phyloP scores from a whole-genome alignment of 2,329 filamentous ascomycete species.

The Exophiala xenobiotica region DNA sequence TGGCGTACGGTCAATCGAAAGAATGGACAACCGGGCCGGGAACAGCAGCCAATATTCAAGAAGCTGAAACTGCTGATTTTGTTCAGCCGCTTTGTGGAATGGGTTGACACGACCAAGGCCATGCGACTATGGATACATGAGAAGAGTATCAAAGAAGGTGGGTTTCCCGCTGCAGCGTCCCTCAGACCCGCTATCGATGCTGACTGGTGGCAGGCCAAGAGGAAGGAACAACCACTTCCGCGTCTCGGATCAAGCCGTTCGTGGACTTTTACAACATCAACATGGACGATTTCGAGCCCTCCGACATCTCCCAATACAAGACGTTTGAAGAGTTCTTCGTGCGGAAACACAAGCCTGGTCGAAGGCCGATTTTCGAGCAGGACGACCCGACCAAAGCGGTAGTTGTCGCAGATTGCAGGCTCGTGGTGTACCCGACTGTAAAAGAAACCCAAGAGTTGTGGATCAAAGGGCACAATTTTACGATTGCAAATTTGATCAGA shows the following conservation, averaged over 20 bases:
- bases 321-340: slow-evolving; percentile 99
- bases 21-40: slow-evolving; percentile 39
- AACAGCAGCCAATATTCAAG: slow-evolving; percentile 43
- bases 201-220: slow-evolving; percentile 64
- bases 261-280: slow-evolving; percentile 93
- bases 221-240: slow-evolving; percentile 89
- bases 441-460: slow-evolving; percentile 84
- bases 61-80: slow-evolving; percentile 44
- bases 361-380: slow-evolving; percentile 85
- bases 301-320: slow-evolving; percentile 74
- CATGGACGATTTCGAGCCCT: slow-evolving; percentile 81
- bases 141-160: slow-evolving; percentile 36
- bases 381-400: slow-evolving; percentile 82
- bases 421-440: slow-evolving; percentile 87
- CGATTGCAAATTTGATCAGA: slow-evolving; percentile 77
- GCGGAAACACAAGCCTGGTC: slow-evolving; percentile 78
- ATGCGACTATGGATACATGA: slow-evolving; percentile 42
- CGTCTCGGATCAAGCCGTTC: slow-evolving; percentile 81
- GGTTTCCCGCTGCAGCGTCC: no score
- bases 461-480: slow-evolving; percentile 97
- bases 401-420: slow-evolving; percentile 88
- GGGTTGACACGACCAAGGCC: slow-evolving; percentile 40
- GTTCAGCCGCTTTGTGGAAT: slow-evolving; percentile 44
- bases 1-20: slow-evolving; percentile 37
- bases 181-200: slow-evolving; percentile 5